These are phyloP conservation scores for Halophytophthora batemanensis DNA, from an alignment of 352 stramenopile species.

Conservation along the genomic window DNA sequence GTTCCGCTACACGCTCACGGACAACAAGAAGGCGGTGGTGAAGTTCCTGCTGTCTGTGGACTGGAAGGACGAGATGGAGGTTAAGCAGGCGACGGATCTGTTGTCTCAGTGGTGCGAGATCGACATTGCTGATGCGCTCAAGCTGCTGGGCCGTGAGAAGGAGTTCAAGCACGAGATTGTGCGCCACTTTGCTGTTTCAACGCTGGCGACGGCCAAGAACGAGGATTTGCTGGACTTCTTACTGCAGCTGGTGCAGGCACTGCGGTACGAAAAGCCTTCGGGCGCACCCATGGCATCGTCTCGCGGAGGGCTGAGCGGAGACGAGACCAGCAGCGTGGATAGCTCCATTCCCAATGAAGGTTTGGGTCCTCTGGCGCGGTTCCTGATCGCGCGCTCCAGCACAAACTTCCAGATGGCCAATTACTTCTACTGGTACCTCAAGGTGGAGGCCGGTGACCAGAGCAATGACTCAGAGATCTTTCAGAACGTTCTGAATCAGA, in stretches of 20 bases:
- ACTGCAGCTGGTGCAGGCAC: constrained; percentile 97
- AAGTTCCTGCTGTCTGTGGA: constrained; percentile 98
- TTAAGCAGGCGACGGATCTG: constrained; percentile 90
- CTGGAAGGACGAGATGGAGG: constrained; percentile 97
- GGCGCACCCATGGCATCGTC: constrained; percentile 26
- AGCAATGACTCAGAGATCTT: constrained; percentile 78
- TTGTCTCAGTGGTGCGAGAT: constrained; percentile 89
- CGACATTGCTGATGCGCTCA: constrained; percentile 97
- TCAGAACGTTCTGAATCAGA: constrained; percentile 79
- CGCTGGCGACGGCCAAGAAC: constrained; percentile 92
- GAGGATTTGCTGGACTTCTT: constrained; percentile 97
- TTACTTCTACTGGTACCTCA: constrained; percentile 96
- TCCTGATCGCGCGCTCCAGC: constrained; percentile 93
- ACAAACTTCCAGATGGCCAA: constrained; percentile 96
- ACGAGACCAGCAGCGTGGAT: constrained; percentile 43
- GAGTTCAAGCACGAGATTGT: constrained; percentile 91
- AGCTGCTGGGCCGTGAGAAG: constrained; percentile 92
- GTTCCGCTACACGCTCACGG: constrained; percentile 95
- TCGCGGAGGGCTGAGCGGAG: constrained; percentile 33
- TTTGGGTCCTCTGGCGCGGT: constrained; percentile 85
- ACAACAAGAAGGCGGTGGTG: constrained; percentile 94
- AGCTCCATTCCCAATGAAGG: constrained; percentile 43
- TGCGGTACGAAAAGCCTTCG: constrained; percentile 87
- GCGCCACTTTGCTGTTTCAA: constrained; percentile 96
- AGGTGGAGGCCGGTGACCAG: constrained; percentile 75